Evolutionary conservation across 108 stramenopile species (phyloP).

Genomic region (Pseudonitzschia pungens): DNA sequence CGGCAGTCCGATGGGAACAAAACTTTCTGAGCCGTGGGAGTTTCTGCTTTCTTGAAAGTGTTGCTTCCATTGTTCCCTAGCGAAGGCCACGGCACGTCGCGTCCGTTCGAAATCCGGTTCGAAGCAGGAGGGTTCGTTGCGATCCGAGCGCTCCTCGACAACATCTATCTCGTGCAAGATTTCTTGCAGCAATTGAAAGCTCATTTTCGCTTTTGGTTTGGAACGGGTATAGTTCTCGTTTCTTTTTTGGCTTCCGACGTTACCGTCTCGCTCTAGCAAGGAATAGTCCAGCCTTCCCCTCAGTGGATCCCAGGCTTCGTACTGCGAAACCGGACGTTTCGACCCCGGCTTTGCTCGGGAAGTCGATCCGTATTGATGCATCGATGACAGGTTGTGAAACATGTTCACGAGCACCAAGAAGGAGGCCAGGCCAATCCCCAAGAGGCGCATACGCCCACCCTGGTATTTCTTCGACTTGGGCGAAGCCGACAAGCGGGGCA

Average conservation of each 20-base stretch:
- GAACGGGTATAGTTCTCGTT: neutral
- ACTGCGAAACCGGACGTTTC: neutral
- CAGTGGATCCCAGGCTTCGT: neutral
- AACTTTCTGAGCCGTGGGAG: neutral
- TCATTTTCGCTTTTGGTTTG: neutral
- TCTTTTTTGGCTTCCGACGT: neutral
- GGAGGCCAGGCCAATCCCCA: neutral
- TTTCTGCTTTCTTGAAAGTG: too few species aligned
- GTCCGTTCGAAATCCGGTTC: slow-evolving; percentile 6
- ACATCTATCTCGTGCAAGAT: neutral
- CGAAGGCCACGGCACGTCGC: neutral
- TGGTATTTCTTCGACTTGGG: too few species aligned
- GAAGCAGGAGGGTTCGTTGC: neutral
- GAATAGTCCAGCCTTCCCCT: neutral
- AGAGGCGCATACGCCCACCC: too few species aligned
- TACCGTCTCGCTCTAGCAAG: neutral
- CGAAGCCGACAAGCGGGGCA: too few species aligned
- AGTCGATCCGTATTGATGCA: neutral
- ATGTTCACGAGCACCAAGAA: neutral
- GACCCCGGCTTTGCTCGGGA: too few species aligned
- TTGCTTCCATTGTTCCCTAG: neutral
- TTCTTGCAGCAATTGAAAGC: slow-evolving; percentile 5
- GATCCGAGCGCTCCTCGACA: too few species aligned
- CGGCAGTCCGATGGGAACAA: neutral
- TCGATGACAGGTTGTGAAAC: neutral